These are phyloP conservation scores for Lepidopterella palustris DNA, from an alignment of 495 filamentous ascomycete species.

Conservation along the genomic window DNA sequence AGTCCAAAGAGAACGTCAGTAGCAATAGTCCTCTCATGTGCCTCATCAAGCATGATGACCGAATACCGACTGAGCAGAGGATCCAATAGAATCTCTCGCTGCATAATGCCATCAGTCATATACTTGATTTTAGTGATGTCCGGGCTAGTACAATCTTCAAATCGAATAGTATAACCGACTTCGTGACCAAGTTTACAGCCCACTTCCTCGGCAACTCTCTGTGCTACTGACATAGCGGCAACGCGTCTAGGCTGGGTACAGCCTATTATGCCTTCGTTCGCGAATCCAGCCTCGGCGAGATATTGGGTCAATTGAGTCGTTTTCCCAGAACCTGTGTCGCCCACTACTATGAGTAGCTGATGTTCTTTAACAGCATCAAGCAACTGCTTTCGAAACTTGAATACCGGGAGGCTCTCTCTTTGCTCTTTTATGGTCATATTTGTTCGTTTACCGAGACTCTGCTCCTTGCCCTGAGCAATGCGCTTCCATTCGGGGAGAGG, in stretches of 20 bases:
- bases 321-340: slow-evolving; percentile 95
- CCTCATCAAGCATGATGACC: slow-evolving; percentile 97
- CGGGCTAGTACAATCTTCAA: slow-evolving; percentile 87
- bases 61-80: slow-evolving; percentile 81
- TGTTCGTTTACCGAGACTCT: slow-evolving; percentile 77
- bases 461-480: slow-evolving; percentile 72
- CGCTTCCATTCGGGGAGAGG: slow-evolving; percentile 89
- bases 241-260: slow-evolving; percentile 97
- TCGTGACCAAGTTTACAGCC: slow-evolving; percentile 85
- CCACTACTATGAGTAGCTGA: slow-evolving; percentile 91
- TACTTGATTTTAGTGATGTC: slow-evolving; percentile 97
- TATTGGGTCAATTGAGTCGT: slow-evolving; percentile 96
- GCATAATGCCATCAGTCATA: slow-evolving; percentile 98
- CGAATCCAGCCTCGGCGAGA: slow-evolving; percentile 85
- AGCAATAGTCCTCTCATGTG: slow-evolving; percentile 93
- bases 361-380: slow-evolving; percentile 83
- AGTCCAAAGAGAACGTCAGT: slow-evolving; percentile 94
- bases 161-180: slow-evolving; percentile 96
- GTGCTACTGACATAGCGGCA: slow-evolving; percentile 93
- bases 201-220: slow-evolving; percentile 94
- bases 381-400: slow-evolving; percentile 78
- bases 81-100: slow-evolving; percentile 89
- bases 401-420: slow-evolving; percentile 84
- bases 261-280: slow-evolving; percentile 84
- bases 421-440: slow-evolving; percentile 94